A percentile compares a stretch with the other conserved stretches of the same genome.
These are phyloP conservation scores for Calonectria honghensis DNA, from an alignment of 2,329 filamentous ascomycete genomes.

Conservation along the genomic window DNA sequence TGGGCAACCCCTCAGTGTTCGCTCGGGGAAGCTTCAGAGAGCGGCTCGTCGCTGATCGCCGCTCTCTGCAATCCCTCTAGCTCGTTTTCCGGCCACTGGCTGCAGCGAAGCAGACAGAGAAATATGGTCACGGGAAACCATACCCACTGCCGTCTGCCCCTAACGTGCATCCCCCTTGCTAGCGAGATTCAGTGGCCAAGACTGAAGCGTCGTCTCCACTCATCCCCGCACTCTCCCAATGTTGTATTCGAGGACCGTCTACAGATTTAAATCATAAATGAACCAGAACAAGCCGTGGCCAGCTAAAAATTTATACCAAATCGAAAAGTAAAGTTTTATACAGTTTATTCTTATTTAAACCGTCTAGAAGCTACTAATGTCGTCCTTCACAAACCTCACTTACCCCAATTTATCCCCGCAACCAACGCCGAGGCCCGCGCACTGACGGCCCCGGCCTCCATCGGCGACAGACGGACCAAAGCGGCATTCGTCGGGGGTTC, in stretches of 20 bases:
- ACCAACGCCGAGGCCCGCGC: conserved; percentile 5
- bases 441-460: conserved; percentile 20
- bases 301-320: neutral
- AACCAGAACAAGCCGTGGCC: neutral
- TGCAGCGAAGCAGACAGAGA: neutral
- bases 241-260: neutral
- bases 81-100: neutral
- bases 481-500: conserved; percentile 34
- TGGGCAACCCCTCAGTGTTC: conserved; percentile 24
- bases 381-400: neutral
- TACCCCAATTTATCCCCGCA: neutral
- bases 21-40: conserved; percentile 10
- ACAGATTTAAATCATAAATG: neutral
- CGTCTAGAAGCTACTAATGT: neutral
- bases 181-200: neutral
- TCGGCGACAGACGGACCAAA: conserved; percentile 18
- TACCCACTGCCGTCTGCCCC: neutral
- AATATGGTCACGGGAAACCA: conserved; percentile 18
- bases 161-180: neutral
- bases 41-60: conserved; percentile 4
- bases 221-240: conserved; percentile 19
- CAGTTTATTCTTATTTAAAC: too few species aligned
- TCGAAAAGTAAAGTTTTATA: neutral
- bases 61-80: neutral
- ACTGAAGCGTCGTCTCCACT: conserved; percentile 1